Conservation (phyloP, 2,329 filamentous ascomycete species). For the Pseudogymnoascus sp. region DNA sequence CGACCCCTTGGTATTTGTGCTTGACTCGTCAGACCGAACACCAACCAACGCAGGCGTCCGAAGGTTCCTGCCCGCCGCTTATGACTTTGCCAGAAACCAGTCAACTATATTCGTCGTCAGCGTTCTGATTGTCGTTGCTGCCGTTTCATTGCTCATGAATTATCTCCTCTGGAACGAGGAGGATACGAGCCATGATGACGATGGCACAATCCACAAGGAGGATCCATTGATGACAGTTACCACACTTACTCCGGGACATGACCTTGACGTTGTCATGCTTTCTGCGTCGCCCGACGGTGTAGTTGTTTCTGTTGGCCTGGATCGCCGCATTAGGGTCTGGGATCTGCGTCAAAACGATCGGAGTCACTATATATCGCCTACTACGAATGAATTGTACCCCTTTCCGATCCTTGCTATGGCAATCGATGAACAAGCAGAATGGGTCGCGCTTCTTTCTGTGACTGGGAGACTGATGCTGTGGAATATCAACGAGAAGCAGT, state of each 20-base stretch:
- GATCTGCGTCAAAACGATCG: conserved; percentile 37
- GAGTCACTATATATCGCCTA: conserved; percentile 32
- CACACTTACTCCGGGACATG: conserved; percentile 53
- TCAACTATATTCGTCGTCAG: conserved; percentile 51
- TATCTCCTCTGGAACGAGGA: conserved; percentile 62
- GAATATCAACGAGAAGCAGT: conserved; percentile 48
- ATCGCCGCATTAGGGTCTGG: conserved; percentile 61
- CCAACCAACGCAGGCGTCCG: conserved; percentile 36
- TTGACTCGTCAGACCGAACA: conserved; percentile 58
- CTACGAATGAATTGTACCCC: conserved; percentile 30
- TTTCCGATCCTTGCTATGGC: conserved; percentile 55
- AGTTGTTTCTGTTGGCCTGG: conserved; percentile 61
- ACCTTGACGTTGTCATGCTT: conserved; percentile 60
- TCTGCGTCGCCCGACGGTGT: conserved; percentile 53
- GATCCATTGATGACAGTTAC: conserved; percentile 48
- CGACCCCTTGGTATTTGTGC: conserved; percentile 64
- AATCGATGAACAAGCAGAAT: conserved; percentile 54
- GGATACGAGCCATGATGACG: conserved; percentile 36
- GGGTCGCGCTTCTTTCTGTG: conserved; percentile 57
- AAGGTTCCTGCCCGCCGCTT: conserved; percentile 47
- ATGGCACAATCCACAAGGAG: conserved; percentile 35
- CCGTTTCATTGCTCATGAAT: conserved; percentile 62
- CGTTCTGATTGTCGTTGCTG: conserved; percentile 52
- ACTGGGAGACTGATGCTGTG: conserved; percentile 52
- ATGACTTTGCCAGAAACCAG: conserved; percentile 59